phyloP scores from a whole-genome alignment of 371 early-diverging fungal species.

The Sporodiniella umbellata region DNA sequence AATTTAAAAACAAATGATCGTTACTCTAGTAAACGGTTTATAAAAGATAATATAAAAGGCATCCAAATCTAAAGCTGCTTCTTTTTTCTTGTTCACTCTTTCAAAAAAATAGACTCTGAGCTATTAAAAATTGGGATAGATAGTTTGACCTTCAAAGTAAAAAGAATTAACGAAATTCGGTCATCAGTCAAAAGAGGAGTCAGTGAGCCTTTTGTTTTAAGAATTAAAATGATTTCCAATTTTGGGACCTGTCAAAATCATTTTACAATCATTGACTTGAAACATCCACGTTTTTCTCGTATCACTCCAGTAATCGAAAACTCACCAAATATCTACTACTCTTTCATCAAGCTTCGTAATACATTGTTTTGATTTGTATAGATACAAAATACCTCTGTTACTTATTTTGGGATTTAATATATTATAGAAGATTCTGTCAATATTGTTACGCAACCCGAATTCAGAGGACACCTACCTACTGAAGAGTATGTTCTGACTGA shows the following conservation, averaged over 20 bases:
- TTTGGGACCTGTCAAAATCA: not conserved
- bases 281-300: not conserved
- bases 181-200: not conserved
- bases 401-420: not conserved
- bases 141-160: not conserved
- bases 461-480: not conserved
- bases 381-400: not conserved
- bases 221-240: not conserved
- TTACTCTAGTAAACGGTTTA: not conserved
- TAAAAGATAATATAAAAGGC: not conserved
- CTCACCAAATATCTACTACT: not conserved
- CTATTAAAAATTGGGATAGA: not conserved
- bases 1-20: not conserved
- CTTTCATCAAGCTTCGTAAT: not conserved
- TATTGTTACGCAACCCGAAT: not conserved
- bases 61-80: not conserved
- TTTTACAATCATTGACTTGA: not conserved
- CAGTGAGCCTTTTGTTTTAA: not conserved
- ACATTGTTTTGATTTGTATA: too few relatives aligned
- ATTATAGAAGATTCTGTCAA: not conserved
- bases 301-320: not conserved
- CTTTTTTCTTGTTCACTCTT: too few relatives aligned
- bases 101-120: conserved; percentile 1
- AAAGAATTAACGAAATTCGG: not conserved
- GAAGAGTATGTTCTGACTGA: not conserved